Evolutionary conservation across 1,139 yeast genomes (phyloP).

Genomic region (Hemisphaericaspora subhashii): DNA sequence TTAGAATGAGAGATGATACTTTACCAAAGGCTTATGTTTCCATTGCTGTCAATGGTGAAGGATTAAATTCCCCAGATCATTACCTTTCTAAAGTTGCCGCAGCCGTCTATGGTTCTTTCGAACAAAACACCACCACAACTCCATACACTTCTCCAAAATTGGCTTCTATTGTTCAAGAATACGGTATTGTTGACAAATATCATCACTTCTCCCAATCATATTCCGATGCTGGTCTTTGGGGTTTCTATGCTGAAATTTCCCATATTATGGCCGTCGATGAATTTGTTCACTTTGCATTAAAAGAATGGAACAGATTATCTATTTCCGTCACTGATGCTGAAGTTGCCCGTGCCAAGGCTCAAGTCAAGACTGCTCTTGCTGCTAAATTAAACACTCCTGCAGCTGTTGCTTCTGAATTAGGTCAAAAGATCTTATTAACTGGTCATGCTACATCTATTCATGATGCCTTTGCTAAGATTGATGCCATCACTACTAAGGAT

Average conservation of each 20-base stretch:
- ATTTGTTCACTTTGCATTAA: slow-evolving; percentile 72
- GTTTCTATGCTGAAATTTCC: slow-evolving; percentile 66
- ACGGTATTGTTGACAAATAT: slow-evolving; percentile 70
- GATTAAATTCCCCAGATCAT: slow-evolving; percentile 60
- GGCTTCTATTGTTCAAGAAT: slow-evolving; percentile 69
- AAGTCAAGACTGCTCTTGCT: slow-evolving; percentile 63
- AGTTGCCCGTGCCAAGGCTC: slow-evolving; percentile 68
- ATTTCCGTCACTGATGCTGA: slow-evolving; percentile 74
- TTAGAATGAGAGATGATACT: slow-evolving; percentile 85
- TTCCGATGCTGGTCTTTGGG: slow-evolving; percentile 82
- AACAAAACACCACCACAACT: slow-evolving; percentile 52
- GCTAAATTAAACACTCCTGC: slow-evolving; percentile 43
- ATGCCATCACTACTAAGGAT: slow-evolving; percentile 58
- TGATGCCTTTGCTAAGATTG: slow-evolving; percentile 63
- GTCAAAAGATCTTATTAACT: slow-evolving; percentile 55
- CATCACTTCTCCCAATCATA: slow-evolving; percentile 70
- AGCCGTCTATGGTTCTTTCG: slow-evolving; percentile 63
- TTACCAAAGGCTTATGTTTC: slow-evolving; percentile 76
- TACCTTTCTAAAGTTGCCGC: slow-evolving; percentile 74
- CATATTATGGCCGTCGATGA: slow-evolving; percentile 66
- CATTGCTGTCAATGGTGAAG: slow-evolving; percentile 73
- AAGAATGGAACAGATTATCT: slow-evolving; percentile 85
- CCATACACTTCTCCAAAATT: slow-evolving; percentile 82
- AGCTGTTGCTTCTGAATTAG: slow-evolving; percentile 58
- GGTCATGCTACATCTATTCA: slow-evolving; percentile 63